Evolutionary conservation across 352 stramenopile species (phyloP), one percentile per base, ranked within the genome.

Genomic region (Phytopythium montanum): DNA sequence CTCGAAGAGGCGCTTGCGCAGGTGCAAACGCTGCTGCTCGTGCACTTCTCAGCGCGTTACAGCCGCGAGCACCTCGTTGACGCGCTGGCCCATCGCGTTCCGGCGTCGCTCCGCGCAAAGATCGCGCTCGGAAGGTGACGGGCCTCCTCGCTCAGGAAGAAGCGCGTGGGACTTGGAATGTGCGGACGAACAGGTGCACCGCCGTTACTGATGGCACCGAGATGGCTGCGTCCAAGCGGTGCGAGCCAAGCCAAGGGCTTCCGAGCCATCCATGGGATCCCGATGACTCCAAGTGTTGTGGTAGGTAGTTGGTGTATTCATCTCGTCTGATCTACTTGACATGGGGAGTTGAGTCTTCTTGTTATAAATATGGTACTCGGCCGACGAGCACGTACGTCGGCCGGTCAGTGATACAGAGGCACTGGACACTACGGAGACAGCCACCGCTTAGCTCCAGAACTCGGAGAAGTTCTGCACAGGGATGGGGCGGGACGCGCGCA

Each of bases 1-100:
- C 64, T 79, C 21, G 65, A 69, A 46, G 36, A 65, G 19, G 66
- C 69, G n/a, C 87, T 94, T 45, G 58, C 62, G 29, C 59, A 75
- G n/a, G 70, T 93, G 41, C 62, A 70, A 28, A 61, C 68, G 29
- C 66, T 95, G 23, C 68, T 95, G 25, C 59, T 95, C 13, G 78
- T 90, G 39, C 85, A 95, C 63, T 88, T 85, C 44, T 95, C 85
- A 8, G 78, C 83, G 33, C 72, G 79, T 14, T 92, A 93, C 63
- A 70, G 48, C 10, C 23, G 60, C 2, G 53, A 68, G 2, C 42
- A 85, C 13, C 57, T 92, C 18, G 36, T 42, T 5, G 56, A 76
- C 34, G 65, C 72, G 2, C 39, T 88, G 31, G 48, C 60, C 39
- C 56, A 42, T 18, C 69, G 70, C 8, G 57, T 89, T 16, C 71